A percentile compares a stretch with the other conserved stretches of the same genome.
These are phyloP conservation scores for Fusarium miscanthi DNA, from an alignment of 2,329 filamentous ascomycete genomes.

Conservation along the genomic window DNA sequence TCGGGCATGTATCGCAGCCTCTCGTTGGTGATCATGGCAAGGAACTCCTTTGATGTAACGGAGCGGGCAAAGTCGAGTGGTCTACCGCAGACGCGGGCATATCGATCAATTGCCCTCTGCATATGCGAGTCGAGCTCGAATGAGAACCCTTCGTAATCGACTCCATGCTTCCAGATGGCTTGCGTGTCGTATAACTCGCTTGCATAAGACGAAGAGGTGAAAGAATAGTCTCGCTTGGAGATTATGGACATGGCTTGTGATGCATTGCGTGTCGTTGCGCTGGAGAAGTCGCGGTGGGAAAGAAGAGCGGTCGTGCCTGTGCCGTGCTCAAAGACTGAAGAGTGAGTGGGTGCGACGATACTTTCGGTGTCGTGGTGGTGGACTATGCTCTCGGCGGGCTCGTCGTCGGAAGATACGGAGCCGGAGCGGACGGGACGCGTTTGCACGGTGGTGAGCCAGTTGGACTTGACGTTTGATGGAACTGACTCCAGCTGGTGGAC, in stretches of 20 bases:
- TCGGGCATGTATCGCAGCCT: not conserved
- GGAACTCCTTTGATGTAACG: not conserved
- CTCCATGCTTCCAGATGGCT: not conserved
- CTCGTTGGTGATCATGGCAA: not conserved
- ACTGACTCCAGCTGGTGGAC: conserved; percentile 2
- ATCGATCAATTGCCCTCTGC: not conserved
- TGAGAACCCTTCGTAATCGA: not conserved
- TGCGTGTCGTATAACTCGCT: not conserved
- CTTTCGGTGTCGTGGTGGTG: not conserved
- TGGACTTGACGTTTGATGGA: not conserved
- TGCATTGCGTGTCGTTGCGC: not conserved
- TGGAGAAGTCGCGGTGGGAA: not conserved
- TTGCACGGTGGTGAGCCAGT: not conserved
- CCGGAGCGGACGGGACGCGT: not conserved
- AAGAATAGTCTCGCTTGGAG: not conserved
- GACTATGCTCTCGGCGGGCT: not conserved
- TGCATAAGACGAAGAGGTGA: not conserved
- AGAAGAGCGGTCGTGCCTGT: not conserved
- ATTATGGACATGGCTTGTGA: not conserved
- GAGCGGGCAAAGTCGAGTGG: not conserved
- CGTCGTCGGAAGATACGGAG: not conserved
- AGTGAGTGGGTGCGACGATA: not conserved
- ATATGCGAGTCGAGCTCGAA: not conserved
- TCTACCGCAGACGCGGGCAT: not conserved
- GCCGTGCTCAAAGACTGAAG: not conserved